phyloP scores from a whole-genome alignment of 2,329 filamentous ascomycete genomes.

The Cytospora mali region DNA sequence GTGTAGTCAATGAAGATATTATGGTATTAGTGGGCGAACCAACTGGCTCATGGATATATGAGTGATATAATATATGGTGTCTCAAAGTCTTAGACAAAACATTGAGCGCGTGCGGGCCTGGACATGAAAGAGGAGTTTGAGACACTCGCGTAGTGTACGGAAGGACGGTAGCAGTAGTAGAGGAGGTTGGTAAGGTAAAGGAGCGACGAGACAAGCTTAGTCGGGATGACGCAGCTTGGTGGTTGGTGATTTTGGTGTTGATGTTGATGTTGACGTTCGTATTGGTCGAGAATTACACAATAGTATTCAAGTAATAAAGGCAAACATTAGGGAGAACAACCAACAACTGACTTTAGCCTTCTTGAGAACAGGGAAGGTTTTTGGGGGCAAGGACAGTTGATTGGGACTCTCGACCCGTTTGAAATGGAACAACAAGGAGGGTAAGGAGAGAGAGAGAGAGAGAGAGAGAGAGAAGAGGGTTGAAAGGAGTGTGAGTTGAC shows the following conservation, averaged over 20 bases:
- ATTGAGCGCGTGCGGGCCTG: slow-evolving; percentile 17
- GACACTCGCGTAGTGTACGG: slow-evolving; percentile 24
- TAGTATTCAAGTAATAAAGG: not conserved
- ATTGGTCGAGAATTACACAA: not conserved
- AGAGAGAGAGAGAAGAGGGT: slow-evolving; percentile 3
- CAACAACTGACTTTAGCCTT: not conserved
- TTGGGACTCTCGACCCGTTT: not conserved
- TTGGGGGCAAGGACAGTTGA: not conserved
- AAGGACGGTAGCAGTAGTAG: no score
- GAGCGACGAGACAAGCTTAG: not conserved
- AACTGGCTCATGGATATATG: slow-evolving; percentile 18
- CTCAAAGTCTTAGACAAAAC: slow-evolving; percentile 27
- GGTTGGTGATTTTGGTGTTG: no score
- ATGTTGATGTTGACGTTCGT: no score
- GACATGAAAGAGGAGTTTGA: slow-evolving; percentile 19
- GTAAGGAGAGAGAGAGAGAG: not conserved
- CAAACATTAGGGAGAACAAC: not conserved
- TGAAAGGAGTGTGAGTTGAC: slow-evolving; percentile 1
- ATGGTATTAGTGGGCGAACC: slow-evolving; percentile 33
- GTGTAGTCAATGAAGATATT: slow-evolving; percentile 25
- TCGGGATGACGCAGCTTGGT: not conserved
- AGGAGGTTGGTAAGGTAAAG: not conserved
- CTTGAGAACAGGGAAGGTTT: not conserved
- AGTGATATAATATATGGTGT: slow-evolving; percentile 9
- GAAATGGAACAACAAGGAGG: not conserved